These are phyloP conservation scores for Fusarium solani-melongenae DNA, from an alignment of 2,329 filamentous ascomycete genomes.

Conservation along the genomic window DNA sequence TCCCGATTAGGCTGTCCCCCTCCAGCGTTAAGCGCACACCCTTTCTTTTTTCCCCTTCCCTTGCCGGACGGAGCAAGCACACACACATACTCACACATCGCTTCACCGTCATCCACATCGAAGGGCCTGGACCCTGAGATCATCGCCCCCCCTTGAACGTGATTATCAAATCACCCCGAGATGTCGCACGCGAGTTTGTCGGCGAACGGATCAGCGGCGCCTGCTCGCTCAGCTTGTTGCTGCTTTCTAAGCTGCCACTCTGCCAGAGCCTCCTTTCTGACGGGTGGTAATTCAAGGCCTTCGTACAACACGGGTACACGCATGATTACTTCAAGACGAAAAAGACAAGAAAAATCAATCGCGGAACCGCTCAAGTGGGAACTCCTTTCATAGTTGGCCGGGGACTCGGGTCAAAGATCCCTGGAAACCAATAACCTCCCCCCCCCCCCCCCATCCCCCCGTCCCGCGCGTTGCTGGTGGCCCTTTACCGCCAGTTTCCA, in stretches of 20 bases:
- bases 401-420: conserved; percentile 8
- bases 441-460: neutral
- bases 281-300: neutral
- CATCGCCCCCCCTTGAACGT: conserved; percentile 32
- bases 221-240: conserved; percentile 1
- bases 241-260: neutral
- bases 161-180: conserved; percentile 39
- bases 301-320: neutral
- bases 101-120: conserved; percentile 32
- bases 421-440: neutral
- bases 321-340: conserved; percentile 4
- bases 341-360: neutral
- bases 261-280: neutral
- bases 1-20: conserved; percentile 11
- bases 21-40: conserved; percentile 28
- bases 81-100: conserved; percentile 24
- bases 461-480: neutral
- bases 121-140: conserved; percentile 44
- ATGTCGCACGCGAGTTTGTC: conserved; percentile 32
- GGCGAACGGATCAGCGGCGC: conserved; percentile 20
- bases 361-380: conserved; percentile 20
- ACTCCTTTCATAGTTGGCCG: conserved; percentile 8
- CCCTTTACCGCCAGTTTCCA: conserved; percentile 42
- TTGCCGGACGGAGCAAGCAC: neutral
- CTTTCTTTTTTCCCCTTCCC: neutral